Evolutionary conservation across 108 stramenopile genomes (phyloP).

Genomic region (Schizochytrium sp.): DNA sequence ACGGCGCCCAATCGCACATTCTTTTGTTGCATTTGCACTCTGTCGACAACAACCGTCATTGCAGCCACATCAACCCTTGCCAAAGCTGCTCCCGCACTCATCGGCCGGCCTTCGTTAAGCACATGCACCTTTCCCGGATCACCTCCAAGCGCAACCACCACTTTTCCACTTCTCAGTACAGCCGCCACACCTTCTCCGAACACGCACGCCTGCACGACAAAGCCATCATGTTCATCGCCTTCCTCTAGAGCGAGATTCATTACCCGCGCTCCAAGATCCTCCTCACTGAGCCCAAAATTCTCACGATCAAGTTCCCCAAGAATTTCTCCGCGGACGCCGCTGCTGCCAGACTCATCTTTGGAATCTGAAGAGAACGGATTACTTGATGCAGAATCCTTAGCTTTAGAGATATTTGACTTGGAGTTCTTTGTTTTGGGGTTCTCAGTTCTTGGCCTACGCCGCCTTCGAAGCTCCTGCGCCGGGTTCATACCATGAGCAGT

Average conservation of each 20-base stretch:
- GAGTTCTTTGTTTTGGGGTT: no score
- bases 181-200: conserved; percentile 11
- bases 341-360: no score
- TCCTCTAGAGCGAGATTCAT: background rate
- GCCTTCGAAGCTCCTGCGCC: background rate
- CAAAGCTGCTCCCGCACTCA: background rate
- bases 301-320: no score
- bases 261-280: no score
- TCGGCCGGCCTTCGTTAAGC: conserved; percentile 13
- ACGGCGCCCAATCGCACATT: background rate
- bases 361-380: no score
- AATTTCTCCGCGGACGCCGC: no score
- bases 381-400: no score
- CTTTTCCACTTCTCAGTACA: background rate
- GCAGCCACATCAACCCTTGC: conserved; percentile 3
- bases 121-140: background rate
- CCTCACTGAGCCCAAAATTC: no score
- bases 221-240: conserved; percentile 7
- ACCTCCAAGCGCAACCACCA: background rate
- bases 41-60: conserved; percentile 10
- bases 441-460: no score
- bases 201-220: background rate
- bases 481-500: background rate
- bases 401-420: no score
- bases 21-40: background rate